A percentile compares a stretch with the other conserved stretches of the same genome.
Evolutionary conservation across 2,329 filamentous ascomycete genomes (phyloP).

Genomic region (Trichoderma koningiopsis): DNA sequence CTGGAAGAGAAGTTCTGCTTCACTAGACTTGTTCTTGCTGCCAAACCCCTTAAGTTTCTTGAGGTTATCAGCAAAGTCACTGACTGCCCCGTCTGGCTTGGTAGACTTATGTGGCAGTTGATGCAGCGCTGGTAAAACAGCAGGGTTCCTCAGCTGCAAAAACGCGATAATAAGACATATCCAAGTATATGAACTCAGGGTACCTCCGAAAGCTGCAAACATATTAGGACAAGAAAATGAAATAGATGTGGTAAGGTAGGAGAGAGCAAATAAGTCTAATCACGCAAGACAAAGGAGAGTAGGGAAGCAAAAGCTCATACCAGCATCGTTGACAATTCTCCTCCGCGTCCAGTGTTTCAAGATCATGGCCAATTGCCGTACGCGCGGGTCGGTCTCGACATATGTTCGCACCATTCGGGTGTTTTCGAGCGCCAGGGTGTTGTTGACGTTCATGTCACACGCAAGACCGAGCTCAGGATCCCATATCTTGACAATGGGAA

Average conservation of each 20-base stretch:
- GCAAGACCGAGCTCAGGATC: slow-evolving; percentile 87
- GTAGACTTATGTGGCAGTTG: slow-evolving; percentile 56
- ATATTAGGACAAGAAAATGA: slow-evolving; percentile 29
- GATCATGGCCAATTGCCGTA: slow-evolving; percentile 91
- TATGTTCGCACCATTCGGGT: slow-evolving; percentile 98
- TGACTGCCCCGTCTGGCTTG: slow-evolving; percentile 65
- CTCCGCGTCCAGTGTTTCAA: slow-evolving; percentile 96
- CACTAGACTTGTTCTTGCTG: slow-evolving; percentile 73
- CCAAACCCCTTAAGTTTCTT: slow-evolving; percentile 74
- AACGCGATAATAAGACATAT: slow-evolving; percentile 98
- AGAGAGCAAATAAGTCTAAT: not conserved
- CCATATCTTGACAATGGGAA: slow-evolving; percentile 98
- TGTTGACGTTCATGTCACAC: slow-evolving; percentile 99
- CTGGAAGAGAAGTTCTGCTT: slow-evolving; percentile 86
- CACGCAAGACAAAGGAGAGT: not conserved
- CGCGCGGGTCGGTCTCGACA: slow-evolving; percentile 86
- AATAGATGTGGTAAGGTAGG: not conserved
- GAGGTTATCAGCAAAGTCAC: slow-evolving; percentile 85
- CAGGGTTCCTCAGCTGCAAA: slow-evolving; percentile 81
- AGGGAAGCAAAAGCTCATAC: slow-evolving; percentile 54
- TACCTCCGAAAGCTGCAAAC: slow-evolving; percentile 78
- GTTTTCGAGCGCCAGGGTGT: slow-evolving; percentile 90
- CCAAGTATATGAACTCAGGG: slow-evolving; percentile 97
- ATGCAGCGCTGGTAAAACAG: slow-evolving; percentile 84
- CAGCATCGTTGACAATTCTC: slow-evolving; percentile 93